These are phyloP conservation scores for Glycine tomentella DNA, from an alignment of 306 rosid species.

Conservation along the genomic window DNA sequence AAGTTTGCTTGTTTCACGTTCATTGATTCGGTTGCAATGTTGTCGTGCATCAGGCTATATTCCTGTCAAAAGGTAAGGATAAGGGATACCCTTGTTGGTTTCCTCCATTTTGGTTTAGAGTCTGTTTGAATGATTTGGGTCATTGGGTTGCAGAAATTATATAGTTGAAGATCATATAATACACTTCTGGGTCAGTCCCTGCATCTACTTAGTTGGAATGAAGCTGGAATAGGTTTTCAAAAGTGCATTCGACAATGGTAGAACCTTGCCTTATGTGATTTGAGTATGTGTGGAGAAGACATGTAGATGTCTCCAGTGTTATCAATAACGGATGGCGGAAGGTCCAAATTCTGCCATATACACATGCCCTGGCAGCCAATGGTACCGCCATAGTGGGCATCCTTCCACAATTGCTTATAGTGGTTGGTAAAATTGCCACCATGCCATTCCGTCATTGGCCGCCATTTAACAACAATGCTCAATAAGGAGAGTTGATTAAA, in stretches of 20 bases:
- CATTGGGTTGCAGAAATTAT: not conserved
- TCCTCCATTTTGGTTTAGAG: not conserved
- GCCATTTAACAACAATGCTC: too few relatives aligned
- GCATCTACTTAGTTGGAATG: not conserved
- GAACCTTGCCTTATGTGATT: not conserved
- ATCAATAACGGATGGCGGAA: too few relatives aligned
- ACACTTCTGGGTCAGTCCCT: too few relatives aligned
- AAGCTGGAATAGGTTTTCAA: not conserved
- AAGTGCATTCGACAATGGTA: not conserved
- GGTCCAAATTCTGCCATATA: too few relatives aligned
- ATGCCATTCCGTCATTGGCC: too few relatives aligned
- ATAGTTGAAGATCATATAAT: not conserved
- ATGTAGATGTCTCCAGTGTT: too few relatives aligned
- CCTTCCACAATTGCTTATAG: too few relatives aligned
- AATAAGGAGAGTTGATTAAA: not conserved
- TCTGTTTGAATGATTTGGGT: not conserved
- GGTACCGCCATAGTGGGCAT: too few relatives aligned
- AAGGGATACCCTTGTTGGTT: not conserved
- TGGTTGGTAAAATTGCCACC: too few relatives aligned
- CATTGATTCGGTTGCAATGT: constrained; percentile 17
- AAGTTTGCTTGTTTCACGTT: constrained; percentile 1
- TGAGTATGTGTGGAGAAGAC: too few relatives aligned
- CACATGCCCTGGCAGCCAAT: too few relatives aligned
- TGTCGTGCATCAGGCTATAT: too few relatives aligned
- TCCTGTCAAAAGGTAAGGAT: not conserved